These are phyloP conservation scores for Abrus pulchellus DNA, from an alignment of 306 rosid species.

Conservation along the genomic window DNA sequence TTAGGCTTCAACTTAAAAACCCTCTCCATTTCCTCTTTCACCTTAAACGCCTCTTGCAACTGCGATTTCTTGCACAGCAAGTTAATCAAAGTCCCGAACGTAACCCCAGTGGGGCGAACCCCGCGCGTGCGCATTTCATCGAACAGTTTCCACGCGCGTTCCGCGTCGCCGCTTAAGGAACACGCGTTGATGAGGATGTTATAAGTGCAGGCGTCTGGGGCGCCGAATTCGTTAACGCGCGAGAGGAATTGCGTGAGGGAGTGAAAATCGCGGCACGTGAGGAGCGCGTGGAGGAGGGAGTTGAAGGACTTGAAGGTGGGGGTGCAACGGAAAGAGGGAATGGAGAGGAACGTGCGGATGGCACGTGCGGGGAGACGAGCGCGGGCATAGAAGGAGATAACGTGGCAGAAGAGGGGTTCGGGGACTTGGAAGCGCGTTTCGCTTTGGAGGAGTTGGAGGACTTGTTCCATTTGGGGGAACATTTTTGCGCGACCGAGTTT, in stretches of 20 bases:
- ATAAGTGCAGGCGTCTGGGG: conserved; percentile 72
- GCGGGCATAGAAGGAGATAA: conserved; percentile 70
- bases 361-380: conserved; percentile 73
- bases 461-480: conserved; percentile 76
- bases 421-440: conserved; percentile 62
- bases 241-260: conserved; percentile 44
- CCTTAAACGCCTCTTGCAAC: conserved; percentile 59
- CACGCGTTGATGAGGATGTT: conserved; percentile 70
- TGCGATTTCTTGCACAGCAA: conserved; percentile 57
- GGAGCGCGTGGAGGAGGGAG: conserved; percentile 67
- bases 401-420: conserved; percentile 79
- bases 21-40: conserved; percentile 65
- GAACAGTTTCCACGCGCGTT: conserved; percentile 58
- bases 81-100: conserved; percentile 66
- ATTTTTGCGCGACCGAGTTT: conserved; percentile 83
- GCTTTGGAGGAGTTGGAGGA: conserved; percentile 62
- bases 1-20: conserved; percentile 56
- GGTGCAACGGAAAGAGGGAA: conserved; percentile 63
- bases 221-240: conserved; percentile 36
- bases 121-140: conserved; percentile 66
- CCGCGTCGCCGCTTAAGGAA: conserved; percentile 39
- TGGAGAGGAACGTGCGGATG: conserved; percentile 58
- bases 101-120: conserved; percentile 56
- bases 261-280: conserved; percentile 57
- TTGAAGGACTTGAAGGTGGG: conserved; percentile 70